Evolutionary conservation across 2,329 filamentous ascomycete genomes (phyloP).

Genomic region (Anthostomella pinea): DNA sequence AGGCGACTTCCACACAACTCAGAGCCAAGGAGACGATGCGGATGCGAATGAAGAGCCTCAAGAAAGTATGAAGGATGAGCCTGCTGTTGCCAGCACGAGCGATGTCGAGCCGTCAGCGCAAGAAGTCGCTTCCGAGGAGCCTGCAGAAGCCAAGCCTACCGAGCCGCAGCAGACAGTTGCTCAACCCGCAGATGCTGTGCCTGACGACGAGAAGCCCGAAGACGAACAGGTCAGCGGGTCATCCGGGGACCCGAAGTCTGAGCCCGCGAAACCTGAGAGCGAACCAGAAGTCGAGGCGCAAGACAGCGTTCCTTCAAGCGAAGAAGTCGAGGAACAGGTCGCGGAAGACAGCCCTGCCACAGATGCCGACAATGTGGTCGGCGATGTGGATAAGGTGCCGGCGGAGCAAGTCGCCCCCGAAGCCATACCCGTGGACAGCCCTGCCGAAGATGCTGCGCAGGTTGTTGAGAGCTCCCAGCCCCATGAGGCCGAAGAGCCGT

Average conservation of each 20-base stretch:
- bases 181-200: too few relatives aligned
- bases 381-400: too few relatives aligned
- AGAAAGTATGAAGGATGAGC: constrained; percentile 8
- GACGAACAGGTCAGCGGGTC: not conserved
- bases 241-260: constrained; percentile 1
- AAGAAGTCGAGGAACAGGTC: not conserved
- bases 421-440: not conserved
- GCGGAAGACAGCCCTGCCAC: not conserved
- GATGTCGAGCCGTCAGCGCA: not conserved
- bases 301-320: too few relatives aligned
- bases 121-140: not conserved
- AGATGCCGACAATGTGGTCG: too few relatives aligned
- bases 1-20: too few relatives aligned
- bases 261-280: constrained; percentile 2
- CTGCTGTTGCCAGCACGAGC: not conserved
- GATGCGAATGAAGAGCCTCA: constrained; percentile 13
- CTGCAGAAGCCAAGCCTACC: constrained; percentile 1
- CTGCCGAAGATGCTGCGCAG: not conserved
- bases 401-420: not conserved
- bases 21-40: too few relatives aligned
- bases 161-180: not conserved
- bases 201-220: too few relatives aligned
- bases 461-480: not conserved
- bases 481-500: too few relatives aligned
- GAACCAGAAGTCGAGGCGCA: constrained; percentile 5